Evolutionary conservation across 768 basidiomycete species (phyloP).

Genomic region (Exidia glandulosa): DNA sequence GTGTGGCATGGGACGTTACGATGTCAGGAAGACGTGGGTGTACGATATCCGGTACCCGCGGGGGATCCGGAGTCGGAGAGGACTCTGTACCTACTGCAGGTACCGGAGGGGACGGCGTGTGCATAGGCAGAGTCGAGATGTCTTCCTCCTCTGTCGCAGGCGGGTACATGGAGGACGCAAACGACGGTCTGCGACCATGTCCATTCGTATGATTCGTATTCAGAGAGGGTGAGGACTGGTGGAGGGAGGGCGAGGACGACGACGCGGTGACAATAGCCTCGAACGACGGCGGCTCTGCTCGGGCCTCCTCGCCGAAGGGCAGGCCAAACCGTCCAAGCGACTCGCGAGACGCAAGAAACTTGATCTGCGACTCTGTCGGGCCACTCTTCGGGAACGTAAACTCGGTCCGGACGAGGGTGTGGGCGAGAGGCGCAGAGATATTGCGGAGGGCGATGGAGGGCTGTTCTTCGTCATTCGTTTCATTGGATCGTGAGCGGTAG

Average conservation of each 20-base stretch:
- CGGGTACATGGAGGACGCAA: conserved; percentile 4
- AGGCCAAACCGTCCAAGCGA: conserved; percentile 57
- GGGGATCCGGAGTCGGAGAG: neutral
- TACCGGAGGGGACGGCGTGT: neutral
- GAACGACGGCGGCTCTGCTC: conserved; percentile 44
- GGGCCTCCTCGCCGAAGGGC: conserved; percentile 66
- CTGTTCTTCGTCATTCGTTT: neutral
- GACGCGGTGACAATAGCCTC: neutral
- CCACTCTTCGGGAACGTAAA: conserved; percentile 56
- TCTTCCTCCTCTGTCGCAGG: neutral
- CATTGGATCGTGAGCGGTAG: neutral
- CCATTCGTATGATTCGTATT: too few relatives aligned
- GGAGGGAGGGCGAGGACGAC: neutral
- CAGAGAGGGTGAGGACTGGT: too few relatives aligned
- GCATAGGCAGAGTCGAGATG: too few relatives aligned
- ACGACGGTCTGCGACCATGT: neutral
- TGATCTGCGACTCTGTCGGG: conserved; percentile 47
- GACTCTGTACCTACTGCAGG: neutral
- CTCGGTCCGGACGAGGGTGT: conserved; percentile 60
- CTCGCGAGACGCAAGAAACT: conserved; percentile 58
- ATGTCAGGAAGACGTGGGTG: neutral
- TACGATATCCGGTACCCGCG: neutral
- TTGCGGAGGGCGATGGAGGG: conserved; percentile 1
- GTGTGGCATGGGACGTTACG: neutral
- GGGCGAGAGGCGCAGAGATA: conserved; percentile 66